Evolutionary conservation across 352 stramenopile genomes (phyloP).

Genomic region (Phytophthora uliginosa): DNA sequence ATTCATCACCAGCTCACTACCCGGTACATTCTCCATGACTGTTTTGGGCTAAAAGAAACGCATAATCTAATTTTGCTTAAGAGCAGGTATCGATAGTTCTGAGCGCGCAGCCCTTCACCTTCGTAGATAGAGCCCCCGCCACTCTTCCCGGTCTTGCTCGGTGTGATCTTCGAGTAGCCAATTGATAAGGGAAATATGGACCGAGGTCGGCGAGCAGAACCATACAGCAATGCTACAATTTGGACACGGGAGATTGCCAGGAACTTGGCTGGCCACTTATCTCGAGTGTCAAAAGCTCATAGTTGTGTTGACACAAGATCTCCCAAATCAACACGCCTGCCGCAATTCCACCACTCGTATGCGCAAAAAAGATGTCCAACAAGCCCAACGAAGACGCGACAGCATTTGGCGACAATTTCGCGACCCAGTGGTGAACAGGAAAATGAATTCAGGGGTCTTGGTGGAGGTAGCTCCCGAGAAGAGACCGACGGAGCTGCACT

Average conservation of each 20-base stretch:
- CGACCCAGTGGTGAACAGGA: constrained; percentile 20
- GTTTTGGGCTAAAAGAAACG: not conserved
- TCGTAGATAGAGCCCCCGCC: not conserved
- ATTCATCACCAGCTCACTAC: not conserved
- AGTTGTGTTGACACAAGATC: constrained; percentile 79
- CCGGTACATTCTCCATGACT: too few relatives aligned
- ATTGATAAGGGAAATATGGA: constrained; percentile 58
- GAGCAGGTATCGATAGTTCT: not conserved
- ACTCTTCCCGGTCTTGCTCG: not conserved
- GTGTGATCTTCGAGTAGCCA: not conserved
- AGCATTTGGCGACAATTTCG: constrained; percentile 15
- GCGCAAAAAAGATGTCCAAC: constrained; percentile 55
- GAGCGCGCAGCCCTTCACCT: not conserved
- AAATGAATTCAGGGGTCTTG: constrained; percentile 8
- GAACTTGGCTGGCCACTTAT: constrained; percentile 77
- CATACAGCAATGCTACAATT: constrained; percentile 81
- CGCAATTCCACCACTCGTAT: constrained; percentile 54
- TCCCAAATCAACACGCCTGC: constrained; percentile 61
- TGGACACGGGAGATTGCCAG: constrained; percentile 80
- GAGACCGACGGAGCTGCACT: constrained; percentile 15
- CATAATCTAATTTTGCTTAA: constrained; percentile 1
- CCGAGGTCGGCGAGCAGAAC: constrained; percentile 71
- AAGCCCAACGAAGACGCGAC: constrained; percentile 55
- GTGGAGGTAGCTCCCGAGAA: constrained; percentile 21
- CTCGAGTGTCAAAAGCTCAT: constrained; percentile 74